Evolutionary conservation across 495 filamentous ascomycete species (phyloP), one percentile per base, ranked within the genome.

Genomic region (Penicillium longicatenatum): DNA sequence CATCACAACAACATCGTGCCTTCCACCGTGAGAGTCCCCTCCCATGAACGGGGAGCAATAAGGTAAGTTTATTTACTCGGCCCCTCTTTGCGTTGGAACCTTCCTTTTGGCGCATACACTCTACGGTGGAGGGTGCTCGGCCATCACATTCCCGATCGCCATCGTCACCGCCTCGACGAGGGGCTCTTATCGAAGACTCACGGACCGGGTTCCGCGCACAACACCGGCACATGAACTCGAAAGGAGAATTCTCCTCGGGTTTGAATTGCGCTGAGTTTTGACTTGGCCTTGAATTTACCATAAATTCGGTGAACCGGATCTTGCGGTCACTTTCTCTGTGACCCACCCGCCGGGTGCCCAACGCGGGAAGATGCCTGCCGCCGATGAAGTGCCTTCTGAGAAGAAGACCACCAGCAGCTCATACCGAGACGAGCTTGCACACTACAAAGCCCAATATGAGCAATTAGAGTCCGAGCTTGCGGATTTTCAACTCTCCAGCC

Each of bases 401-500:
- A 82, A 84, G 35, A 81, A 84, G 30, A 83, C 74, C 61, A 80
- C 79, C 55, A 74, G 78, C 46, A 75, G 84, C 53, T 82, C 78
- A 24, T 70, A 79, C 31, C 84, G 89, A 67, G 87, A 92, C 61
- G 87, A 92, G 51, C 75, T 97, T 24, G 84, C 88, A 39, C 96
- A 93, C 80, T 98, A 98, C 80, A 98, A 98, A 74, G 73, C 86
- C 42, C 94, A 98, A 72, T 97, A 98, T 79, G 91, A 96, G 70
- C 85, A 91, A 67, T 82, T 98, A 10, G 93, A 95, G 76, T 79
- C 87, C 49, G 94, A 98, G 70, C 83, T 98, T 58, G 84, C 90
- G 52, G 94, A 98, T 62, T 98, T 98, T 70, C 93, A 97, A 68
- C 81, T 89, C 54, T 96, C 91, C 46, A 96, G 92, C 70, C 87